A percentile compares a stretch with the other conserved stretches of the same genome.
phyloP scores from a whole-genome alignment of 192 early-diverging fungal species.

The Entomortierella lignicola region DNA sequence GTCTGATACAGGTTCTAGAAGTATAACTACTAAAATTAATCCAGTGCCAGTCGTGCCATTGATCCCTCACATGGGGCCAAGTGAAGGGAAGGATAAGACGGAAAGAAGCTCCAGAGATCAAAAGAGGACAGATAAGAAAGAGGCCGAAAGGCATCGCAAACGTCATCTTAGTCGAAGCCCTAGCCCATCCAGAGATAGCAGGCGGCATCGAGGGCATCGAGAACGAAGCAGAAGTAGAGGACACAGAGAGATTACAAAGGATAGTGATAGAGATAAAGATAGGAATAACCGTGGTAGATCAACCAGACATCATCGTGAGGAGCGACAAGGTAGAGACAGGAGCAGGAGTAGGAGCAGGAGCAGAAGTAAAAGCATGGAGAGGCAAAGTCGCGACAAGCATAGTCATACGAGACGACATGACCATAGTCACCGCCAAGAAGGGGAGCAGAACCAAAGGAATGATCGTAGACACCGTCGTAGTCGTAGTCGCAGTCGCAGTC shows the following conservation, averaged over 20 bases:
- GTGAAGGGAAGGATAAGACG: not conserved
- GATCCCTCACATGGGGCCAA: not conserved
- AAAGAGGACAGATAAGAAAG: not conserved
- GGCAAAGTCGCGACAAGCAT: not conserved
- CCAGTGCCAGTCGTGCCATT: constrained; percentile 4
- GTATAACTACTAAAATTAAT: not conserved
- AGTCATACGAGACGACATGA: not conserved
- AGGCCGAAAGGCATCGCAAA: not conserved
- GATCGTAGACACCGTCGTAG: not conserved
- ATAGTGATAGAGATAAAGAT: not conserved
- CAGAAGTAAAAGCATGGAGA: not conserved
- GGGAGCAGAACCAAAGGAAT: not conserved
- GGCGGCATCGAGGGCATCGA: not conserved
- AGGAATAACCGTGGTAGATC: not conserved
- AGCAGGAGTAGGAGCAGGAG: constrained; percentile 5
- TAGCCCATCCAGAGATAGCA: not conserved
- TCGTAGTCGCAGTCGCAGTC: constrained; percentile 4
- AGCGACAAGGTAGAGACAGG: not conserved
- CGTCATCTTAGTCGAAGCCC: not conserved
- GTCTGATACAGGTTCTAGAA: not conserved
- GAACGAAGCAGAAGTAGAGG: not conserved
- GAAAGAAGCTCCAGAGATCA: not conserved
- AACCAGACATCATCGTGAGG: not conserved
- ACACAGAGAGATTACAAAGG: not conserved
- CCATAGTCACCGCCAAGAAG: not conserved